Evolutionary conservation across 345 rosid genomes (phyloP).

Genomic region (Brassica nigra): DNA sequence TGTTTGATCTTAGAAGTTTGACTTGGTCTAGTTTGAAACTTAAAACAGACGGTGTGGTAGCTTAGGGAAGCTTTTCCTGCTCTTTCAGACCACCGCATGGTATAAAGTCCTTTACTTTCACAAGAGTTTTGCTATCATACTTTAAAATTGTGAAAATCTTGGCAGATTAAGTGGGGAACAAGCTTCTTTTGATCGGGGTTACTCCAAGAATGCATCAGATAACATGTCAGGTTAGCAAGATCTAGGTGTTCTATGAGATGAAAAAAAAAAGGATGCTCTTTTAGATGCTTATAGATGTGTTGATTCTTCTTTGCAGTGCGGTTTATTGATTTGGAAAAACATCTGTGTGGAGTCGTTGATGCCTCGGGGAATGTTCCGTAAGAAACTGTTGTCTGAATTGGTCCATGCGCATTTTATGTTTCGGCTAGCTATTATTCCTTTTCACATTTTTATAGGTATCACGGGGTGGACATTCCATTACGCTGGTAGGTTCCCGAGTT

Average conservation of each 20-base stretch:
- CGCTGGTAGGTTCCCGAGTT: slow-evolving; percentile 75
- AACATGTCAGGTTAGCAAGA: slow-evolving; percentile 61
- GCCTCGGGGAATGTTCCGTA: slow-evolving; percentile 86
- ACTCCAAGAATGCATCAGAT: slow-evolving; percentile 66
- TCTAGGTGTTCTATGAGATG: slow-evolving; percentile 18
- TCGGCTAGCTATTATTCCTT: slow-evolving; percentile 6
- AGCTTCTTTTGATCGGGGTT: slow-evolving; percentile 77
- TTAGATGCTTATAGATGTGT: slow-evolving; percentile 27
- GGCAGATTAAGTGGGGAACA: slow-evolving; percentile 80
- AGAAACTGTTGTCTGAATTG: slow-evolving; percentile 13
- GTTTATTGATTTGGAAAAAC: slow-evolving; percentile 71
- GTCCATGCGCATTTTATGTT: neutral
- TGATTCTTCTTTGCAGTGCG: slow-evolving; percentile 56
- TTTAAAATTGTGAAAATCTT: neutral
- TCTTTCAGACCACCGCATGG: slow-evolving; percentile 80
- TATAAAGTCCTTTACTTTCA: slow-evolving; percentile 35
- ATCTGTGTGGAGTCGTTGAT: slow-evolving; percentile 57
- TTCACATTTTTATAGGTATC: slow-evolving; percentile 58
- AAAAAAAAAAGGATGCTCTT: neutral
- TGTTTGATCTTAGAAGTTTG: slow-evolving; percentile 79
- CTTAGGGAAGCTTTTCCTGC: slow-evolving; percentile 64
- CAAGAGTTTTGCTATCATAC: neutral
- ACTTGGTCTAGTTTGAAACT: slow-evolving; percentile 70
- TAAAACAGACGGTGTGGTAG: slow-evolving; percentile 39
- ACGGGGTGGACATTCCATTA: slow-evolving; percentile 91